A percentile compares a stretch with the other conserved stretches of the same genome.
Conservation (phyloP, 2,329 filamentous ascomycete species). For the Truncatella angustata region DNA sequence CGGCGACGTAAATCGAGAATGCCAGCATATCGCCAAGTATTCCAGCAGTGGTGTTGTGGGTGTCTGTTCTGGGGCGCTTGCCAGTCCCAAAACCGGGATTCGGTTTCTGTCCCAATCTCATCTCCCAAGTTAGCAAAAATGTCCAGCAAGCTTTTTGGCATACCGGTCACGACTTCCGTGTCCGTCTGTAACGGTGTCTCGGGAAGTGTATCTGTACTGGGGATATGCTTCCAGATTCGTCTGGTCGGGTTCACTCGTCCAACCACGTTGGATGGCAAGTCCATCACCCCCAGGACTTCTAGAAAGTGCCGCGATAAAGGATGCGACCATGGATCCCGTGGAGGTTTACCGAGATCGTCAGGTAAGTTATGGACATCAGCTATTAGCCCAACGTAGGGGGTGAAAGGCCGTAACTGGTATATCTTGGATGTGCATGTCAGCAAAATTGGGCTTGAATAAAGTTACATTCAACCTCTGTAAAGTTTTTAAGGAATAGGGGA, state of each 20-base stretch:
- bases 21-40: constrained; percentile 1
- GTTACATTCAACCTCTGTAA: too few species aligned
- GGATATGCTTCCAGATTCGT: neutral
- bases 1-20: neutral
- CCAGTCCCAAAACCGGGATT: neutral
- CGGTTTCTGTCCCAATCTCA: neutral
- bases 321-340: neutral
- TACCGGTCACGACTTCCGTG: neutral
- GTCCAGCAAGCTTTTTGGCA: neutral
- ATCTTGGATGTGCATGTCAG: neutral
- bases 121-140: neutral
- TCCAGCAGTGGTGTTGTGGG: neutral
- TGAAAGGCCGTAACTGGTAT: neutral
- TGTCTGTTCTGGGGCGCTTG: neutral
- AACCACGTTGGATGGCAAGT: neutral
- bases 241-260: neutral
- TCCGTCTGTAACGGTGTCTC: neutral
- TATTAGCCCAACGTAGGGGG: neutral
- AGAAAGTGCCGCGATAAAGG: neutral
- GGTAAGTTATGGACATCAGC: constrained; percentile 1
- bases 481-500: too few species aligned
- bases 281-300: constrained; percentile 1
- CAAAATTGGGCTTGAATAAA: too few species aligned
- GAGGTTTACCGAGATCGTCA: neutral
- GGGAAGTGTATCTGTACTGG: neutral